Evolutionary conservation across 805 yeast species (phyloP).

Genomic region (Myxozyma geophila): DNA sequence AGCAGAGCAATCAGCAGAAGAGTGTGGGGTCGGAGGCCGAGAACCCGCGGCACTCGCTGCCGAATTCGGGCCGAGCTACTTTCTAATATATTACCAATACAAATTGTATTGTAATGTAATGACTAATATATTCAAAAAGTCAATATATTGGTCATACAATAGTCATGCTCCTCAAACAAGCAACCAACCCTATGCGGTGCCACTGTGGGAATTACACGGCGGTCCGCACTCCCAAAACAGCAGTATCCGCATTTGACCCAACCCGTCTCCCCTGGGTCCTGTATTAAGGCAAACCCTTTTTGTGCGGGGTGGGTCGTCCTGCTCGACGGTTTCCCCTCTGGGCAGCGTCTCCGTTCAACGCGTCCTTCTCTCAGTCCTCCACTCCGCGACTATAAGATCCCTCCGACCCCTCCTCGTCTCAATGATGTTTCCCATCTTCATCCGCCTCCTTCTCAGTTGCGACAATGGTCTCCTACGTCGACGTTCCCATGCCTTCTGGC

Average conservation of each 20-base stretch:
- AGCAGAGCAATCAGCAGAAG: neutral
- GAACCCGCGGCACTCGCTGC: constrained; percentile 13
- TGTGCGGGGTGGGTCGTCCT: constrained; percentile 1
- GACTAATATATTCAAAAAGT: neutral
- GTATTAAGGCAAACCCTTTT: too few species aligned
- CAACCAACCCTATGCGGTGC: neutral
- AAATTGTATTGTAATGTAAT: neutral
- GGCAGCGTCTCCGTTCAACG: constrained; percentile 1
- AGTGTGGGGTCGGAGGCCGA: neutral
- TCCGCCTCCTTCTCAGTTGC: neutral
- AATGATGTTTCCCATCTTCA: neutral
- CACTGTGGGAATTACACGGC: neutral
- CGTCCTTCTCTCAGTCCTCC: neutral
- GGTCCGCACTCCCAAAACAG: neutral
- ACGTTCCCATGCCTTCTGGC: constrained; percentile 17
- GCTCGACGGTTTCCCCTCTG: neutral
- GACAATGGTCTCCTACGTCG: constrained; percentile 24
- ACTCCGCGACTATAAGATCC: neutral
- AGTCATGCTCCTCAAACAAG: neutral
- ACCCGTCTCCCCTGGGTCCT: neutral
- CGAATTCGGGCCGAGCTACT: constrained; percentile 3
- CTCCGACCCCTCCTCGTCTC: neutral
- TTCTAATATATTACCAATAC: neutral
- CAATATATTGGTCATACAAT: neutral
- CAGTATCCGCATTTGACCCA: neutral